Conservation (phyloP, 805 yeast species). For the Starmerella kuoi region DNA sequence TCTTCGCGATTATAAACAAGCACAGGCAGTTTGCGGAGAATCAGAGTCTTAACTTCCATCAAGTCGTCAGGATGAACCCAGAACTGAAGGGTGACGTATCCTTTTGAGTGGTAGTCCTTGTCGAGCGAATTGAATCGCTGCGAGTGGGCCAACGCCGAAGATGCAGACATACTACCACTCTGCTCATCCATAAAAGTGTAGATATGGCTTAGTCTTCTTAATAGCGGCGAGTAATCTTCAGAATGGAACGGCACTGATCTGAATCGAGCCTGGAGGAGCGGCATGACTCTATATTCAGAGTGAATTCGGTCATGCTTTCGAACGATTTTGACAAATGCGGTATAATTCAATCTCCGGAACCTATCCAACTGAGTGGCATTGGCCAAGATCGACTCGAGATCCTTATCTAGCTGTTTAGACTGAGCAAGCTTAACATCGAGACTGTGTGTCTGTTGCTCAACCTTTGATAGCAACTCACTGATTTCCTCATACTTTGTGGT, state of each 20-base stretch:
- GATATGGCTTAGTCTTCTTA: conserved; percentile 63
- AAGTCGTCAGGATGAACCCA: conserved; percentile 96
- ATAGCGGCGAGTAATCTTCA: conserved; percentile 86
- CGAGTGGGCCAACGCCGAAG: conserved; percentile 21
- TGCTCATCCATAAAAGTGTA: conserved; percentile 75
- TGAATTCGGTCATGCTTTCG: conserved; percentile 92
- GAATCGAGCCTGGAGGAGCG: conserved; percentile 76
- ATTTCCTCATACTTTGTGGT: conserved; percentile 55
- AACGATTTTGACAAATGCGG: conserved; percentile 89
- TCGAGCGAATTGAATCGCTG: conserved; percentile 28
- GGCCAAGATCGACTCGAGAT: conserved; percentile 60
- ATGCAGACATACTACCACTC: conserved; percentile 32
- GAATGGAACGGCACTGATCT: conserved; percentile 81
- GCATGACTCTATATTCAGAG: conserved; percentile 76
- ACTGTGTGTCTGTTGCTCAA: conserved; percentile 47
- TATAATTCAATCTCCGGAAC: conserved; percentile 82
- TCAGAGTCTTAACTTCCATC: conserved; percentile 95
- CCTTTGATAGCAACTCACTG: conserved; percentile 46
- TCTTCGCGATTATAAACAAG: conserved; percentile 54
- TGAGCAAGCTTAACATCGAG: conserved; percentile 23
- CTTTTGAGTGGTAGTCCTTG: conserved; percentile 28
- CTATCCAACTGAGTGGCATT: conserved; percentile 77
- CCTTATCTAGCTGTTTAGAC: conserved; percentile 47
- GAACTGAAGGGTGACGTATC: conserved; percentile 55
- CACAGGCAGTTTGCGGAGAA: conserved; percentile 85